Conservation (phyloP, 1,284 basidiomycete species). For the Phaffia rhodozyma region DNA sequence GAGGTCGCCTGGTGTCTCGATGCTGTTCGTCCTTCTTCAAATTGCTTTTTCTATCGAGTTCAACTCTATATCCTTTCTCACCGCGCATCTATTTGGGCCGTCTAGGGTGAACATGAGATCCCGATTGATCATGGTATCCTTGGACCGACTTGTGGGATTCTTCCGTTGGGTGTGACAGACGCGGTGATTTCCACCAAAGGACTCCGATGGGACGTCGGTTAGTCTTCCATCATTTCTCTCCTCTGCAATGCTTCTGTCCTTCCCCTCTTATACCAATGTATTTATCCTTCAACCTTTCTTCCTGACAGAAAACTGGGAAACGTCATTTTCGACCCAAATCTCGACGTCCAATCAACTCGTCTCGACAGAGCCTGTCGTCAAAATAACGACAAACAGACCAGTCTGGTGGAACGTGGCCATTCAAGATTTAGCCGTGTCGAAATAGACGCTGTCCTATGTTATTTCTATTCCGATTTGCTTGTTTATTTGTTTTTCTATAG, state of each 20-base stretch:
- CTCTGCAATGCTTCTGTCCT: conserved; percentile 5
- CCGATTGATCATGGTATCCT: conserved; percentile 57
- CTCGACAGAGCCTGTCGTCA: conserved; percentile 46
- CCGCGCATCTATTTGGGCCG: not conserved
- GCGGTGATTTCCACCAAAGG: conserved; percentile 70
- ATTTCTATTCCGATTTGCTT: too few relatives aligned
- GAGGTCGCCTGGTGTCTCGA: conserved; percentile 81
- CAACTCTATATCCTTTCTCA: conserved; percentile 16
- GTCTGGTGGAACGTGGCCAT: conserved; percentile 79
- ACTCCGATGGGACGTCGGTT: conserved; percentile 80
- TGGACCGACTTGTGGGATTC: conserved; percentile 81
- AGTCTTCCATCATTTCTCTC: conserved; percentile 24
- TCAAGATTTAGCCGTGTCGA: not conserved
- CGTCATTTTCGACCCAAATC: conserved; percentile 65
- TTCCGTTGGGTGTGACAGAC: conserved; percentile 71
- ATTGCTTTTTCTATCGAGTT: not conserved
- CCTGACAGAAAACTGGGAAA: conserved; percentile 40
- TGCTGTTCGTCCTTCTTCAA: conserved; percentile 40
- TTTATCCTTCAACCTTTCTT: not conserved
- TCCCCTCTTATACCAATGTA: not conserved
- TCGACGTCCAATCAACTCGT: conserved; percentile 87
- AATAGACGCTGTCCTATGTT: too few relatives aligned
- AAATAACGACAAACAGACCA: conserved; percentile 62
- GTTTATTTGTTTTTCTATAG: too few relatives aligned
- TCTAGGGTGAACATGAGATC: conserved; percentile 67